Evolutionary conservation across 495 filamentous ascomycete genomes (phyloP), one percentile per base, ranked within the genome.

Genomic region (Paragyromitra xinjiangensis): DNA sequence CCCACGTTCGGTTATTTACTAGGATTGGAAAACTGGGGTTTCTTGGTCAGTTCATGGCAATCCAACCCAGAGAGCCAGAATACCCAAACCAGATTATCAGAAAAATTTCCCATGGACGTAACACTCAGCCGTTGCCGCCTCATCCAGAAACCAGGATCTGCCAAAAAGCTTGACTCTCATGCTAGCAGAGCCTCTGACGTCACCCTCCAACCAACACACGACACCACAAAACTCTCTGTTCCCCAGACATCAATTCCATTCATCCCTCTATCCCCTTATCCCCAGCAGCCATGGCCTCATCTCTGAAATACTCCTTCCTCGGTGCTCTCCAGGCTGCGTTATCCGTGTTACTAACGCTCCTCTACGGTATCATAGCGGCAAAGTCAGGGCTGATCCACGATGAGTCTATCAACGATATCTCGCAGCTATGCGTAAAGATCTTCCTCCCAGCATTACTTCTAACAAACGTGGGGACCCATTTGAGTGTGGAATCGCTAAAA

Each of bases 401-500:
- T 39, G 50, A 77, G 0, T 85, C 86, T 22, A 87, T 91, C 50
- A 89, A 90, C 80, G 85, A 92, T 53, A 86, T 94, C 50, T 91
- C 90, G 45, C 87, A 86, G 6, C 81, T 91, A 26, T 92, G 90
- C 75, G 90, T 93, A 8, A 88, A 87, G 39, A 83, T 93, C 71
- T 91, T 93, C 66, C 84, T 94, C 6, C 92, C 92, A 0, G 89
- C 89, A 0, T 82, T 94, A 39, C 84, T 94, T n/a, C 84, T 94
- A 73, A 87, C 87, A 26, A 90, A 92, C 70, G 84, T 95, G 24
- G 92, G 92, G 5, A 85, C 85, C 6, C 84, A 94, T 71, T 83
- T 95, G n/a, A 84, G 90, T 63, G 45, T 86, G 6, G 87, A 84
- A 5, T 90, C 86, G 7, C 86, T 84, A 14, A 67, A 83, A 65